phyloP scores from a whole-genome alignment of 306 rosid genomes.

The Rosa multiflora region DNA sequence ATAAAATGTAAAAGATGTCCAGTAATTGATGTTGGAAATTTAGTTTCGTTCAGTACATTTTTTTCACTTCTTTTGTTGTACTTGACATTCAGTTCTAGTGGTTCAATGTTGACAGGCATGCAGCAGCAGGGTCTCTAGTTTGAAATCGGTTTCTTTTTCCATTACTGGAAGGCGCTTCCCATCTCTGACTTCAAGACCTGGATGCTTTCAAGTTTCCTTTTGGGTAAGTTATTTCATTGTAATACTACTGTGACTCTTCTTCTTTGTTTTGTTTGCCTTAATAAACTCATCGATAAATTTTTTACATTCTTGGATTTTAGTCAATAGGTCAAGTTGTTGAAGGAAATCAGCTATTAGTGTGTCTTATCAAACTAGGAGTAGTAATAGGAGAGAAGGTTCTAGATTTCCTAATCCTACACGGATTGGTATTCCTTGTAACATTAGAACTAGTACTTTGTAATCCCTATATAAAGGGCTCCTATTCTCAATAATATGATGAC shows the following conservation, averaged over 20 bases:
- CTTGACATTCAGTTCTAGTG: constrained; percentile 20
- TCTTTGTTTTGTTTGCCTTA: not conserved
- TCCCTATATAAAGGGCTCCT: too few species aligned
- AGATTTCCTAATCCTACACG: too few species aligned
- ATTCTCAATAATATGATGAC: too few species aligned
- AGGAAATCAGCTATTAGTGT: too few species aligned
- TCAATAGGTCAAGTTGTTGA: not conserved
- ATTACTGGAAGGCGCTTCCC: constrained; percentile 51
- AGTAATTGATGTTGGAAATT: not conserved
- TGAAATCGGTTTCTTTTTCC: constrained; percentile 62
- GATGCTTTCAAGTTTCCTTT: constrained; percentile 53
- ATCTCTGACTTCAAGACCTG: constrained; percentile 41
- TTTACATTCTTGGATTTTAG: not conserved
- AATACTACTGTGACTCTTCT: not conserved
- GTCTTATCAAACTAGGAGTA: too few species aligned
- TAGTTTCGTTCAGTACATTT: not conserved
- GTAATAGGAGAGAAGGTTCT: too few species aligned
- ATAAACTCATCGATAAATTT: not conserved
- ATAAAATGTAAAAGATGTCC: not conserved
- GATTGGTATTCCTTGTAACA: too few species aligned
- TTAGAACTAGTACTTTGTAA: too few species aligned
- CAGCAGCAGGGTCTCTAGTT: constrained; percentile 38
- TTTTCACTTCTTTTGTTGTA: not conserved
- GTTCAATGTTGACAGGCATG: constrained; percentile 49
- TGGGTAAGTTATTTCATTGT: constrained; percentile 42